Conservation (phyloP, 495 filamentous ascomycete species). For the Aspergillus bertholletiae region DNA sequence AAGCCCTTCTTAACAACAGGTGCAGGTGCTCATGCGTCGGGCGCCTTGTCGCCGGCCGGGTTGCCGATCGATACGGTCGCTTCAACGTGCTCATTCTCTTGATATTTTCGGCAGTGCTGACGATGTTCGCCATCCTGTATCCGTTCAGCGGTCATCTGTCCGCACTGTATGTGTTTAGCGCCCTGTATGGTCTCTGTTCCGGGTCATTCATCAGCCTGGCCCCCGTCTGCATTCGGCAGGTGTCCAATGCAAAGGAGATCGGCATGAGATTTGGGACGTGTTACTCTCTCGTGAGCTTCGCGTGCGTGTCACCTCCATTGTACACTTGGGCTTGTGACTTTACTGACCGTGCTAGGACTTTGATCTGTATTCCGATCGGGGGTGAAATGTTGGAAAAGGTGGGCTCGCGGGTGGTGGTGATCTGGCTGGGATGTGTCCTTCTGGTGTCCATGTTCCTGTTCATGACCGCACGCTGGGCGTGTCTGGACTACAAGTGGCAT, state of each 20-base stretch:
- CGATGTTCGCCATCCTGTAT: constrained; percentile 55
- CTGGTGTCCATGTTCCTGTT: constrained; percentile 35
- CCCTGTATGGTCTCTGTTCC: constrained; percentile 57
- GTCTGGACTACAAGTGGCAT: constrained; percentile 45
- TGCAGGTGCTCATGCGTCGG: constrained; percentile 46
- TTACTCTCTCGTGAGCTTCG: constrained; percentile 63
- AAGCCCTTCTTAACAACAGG: not conserved
- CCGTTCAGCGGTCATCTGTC: constrained; percentile 50
- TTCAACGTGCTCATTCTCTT: constrained; percentile 53
- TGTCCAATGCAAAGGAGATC: constrained; percentile 60
- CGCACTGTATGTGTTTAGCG: constrained; percentile 54
- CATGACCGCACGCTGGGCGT: constrained; percentile 45
- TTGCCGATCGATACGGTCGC: constrained; percentile 68
- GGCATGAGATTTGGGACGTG: constrained; percentile 64
- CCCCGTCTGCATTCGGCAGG: constrained; percentile 59
- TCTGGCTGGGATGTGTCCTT: constrained; percentile 36
- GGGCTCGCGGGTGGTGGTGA: constrained; percentile 31
- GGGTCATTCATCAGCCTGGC: constrained; percentile 61
- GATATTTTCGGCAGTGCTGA: constrained; percentile 42
- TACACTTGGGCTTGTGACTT: not conserved
- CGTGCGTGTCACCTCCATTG: constrained; percentile 25
- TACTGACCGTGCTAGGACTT: constrained; percentile 20
- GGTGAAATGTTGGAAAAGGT: constrained; percentile 41
- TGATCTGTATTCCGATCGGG: constrained; percentile 39
- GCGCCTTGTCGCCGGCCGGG: constrained; percentile 63